phyloP scores from a whole-genome alignment of 2,329 filamentous ascomycete genomes.

The Trichoderma brevicompactum region DNA sequence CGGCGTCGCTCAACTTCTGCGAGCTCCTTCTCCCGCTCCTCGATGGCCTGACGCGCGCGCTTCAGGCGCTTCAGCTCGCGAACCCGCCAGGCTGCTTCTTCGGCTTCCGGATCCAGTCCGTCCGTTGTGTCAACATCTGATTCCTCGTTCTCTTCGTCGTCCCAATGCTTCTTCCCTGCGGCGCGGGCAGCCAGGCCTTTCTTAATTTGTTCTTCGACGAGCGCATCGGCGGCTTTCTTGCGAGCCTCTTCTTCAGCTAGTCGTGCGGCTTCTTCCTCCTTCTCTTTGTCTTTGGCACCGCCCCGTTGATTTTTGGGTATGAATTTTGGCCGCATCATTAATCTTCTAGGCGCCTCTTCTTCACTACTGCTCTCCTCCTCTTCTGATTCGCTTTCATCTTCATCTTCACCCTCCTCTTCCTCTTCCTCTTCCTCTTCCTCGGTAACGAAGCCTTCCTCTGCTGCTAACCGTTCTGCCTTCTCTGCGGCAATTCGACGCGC shows the following conservation, averaged over 20 bases:
- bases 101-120: slow-evolving; percentile 81
- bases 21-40: slow-evolving; percentile 79
- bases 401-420: slow-evolving; percentile 41
- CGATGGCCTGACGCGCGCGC: slow-evolving; percentile 82
- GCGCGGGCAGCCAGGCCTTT: slow-evolving; percentile 77
- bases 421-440: slow-evolving; percentile 55
- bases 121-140: slow-evolving; percentile 89
- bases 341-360: slow-evolving; percentile 58
- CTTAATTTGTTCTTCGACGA: slow-evolving; percentile 88
- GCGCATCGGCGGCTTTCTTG: slow-evolving; percentile 72
- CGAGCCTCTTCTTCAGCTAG: slow-evolving; percentile 63
- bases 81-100: slow-evolving; percentile 91
- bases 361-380: slow-evolving; percentile 56
- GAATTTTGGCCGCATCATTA: slow-evolving; percentile 68
- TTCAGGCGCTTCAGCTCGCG: slow-evolving; percentile 88
- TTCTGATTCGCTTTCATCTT: slow-evolving; percentile 48
- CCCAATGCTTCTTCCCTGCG: slow-evolving; percentile 83
- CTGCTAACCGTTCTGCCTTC: slow-evolving; percentile 56
- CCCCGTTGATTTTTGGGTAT: slow-evolving; percentile 62
- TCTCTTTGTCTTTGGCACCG: slow-evolving; percentile 38
- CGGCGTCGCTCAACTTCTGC: slow-evolving; percentile 88
- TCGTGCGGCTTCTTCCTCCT: slow-evolving; percentile 43
- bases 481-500: slow-evolving; percentile 53
- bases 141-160: slow-evolving; percentile 71
- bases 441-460: slow-evolving; percentile 67